phyloP scores from a whole-genome alignment of 169 alveolate species.

The Plasmodium gonderi region DNA sequence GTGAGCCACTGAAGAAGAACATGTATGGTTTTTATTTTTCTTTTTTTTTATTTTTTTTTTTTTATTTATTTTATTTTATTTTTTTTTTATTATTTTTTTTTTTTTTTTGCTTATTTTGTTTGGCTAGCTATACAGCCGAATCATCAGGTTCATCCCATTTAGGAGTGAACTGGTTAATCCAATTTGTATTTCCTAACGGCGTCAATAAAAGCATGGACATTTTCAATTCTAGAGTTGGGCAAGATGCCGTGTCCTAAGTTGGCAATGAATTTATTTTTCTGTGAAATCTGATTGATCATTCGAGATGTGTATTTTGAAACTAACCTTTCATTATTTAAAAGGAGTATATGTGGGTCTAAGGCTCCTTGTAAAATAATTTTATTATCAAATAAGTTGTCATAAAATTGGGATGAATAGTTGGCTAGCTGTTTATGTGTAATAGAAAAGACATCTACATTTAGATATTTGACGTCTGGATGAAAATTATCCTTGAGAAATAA shows the following conservation, averaged over 20 bases:
- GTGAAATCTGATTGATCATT: slow-evolving; percentile 7
- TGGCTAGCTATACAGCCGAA: no score
- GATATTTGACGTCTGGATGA: slow-evolving; percentile 15
- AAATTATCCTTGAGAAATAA: slow-evolving; percentile 50
- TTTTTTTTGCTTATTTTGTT: no score
- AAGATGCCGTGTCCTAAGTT: slow-evolving; percentile 73
- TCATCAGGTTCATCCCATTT: no score
- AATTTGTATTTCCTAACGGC: background rate
- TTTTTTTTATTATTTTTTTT: no score
- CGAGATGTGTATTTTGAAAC: background rate
- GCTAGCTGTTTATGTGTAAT: slow-evolving; percentile 56
- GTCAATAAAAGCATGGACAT: slow-evolving; percentile 36
- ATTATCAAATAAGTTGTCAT: slow-evolving; percentile 22
- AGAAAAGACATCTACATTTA: slow-evolving; percentile 24
- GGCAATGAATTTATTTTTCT: slow-evolving; percentile 51
- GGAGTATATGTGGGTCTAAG: slow-evolving; percentile 53
- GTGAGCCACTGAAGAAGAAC: no score
- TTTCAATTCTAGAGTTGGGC: slow-evolving; percentile 76
- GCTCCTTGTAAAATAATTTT: slow-evolving; percentile 69
- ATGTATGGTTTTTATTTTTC: no score
- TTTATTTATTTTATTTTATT: no score
- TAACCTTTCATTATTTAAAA: background rate
- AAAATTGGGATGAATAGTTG: background rate
- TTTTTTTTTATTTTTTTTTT: no score
- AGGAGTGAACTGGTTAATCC: no score